A percentile compares a stretch with the other conserved stretches of the same genome.
These are phyloP conservation scores for Psilocybe cubensis DNA, from an alignment of 768 basidiomycete species.

Conservation along the genomic window DNA sequence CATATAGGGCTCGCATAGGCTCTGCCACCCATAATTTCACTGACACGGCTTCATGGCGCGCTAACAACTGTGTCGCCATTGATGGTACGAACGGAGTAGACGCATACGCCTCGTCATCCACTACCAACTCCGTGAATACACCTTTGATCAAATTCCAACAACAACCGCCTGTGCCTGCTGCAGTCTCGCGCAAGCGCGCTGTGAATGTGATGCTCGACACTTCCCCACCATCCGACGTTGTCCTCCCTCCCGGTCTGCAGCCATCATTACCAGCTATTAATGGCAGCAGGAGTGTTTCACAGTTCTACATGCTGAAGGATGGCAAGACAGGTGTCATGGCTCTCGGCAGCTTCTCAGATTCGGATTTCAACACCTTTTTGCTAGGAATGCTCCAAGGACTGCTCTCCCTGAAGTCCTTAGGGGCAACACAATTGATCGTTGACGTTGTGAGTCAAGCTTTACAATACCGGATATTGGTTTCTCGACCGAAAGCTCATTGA, in stretches of 20 bases:
- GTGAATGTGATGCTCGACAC: slow-evolving; percentile 57
- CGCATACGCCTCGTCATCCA: slow-evolving; percentile 26
- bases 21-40: slow-evolving; percentile 47
- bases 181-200: slow-evolving; percentile 36
- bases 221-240: slow-evolving; percentile 45
- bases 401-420: slow-evolving; percentile 48
- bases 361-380: slow-evolving; percentile 43
- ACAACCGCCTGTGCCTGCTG: slow-evolving; percentile 35
- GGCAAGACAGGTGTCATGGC: slow-evolving; percentile 60
- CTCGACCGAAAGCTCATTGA: background rate
- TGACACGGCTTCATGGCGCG: slow-evolving; percentile 51
- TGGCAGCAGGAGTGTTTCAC: slow-evolving; percentile 52
- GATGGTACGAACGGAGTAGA: slow-evolving; percentile 53
- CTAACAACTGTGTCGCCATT: slow-evolving; percentile 55
- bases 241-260: slow-evolving; percentile 39
- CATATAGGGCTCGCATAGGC: slow-evolving; percentile 59
- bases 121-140: slow-evolving; percentile 14
- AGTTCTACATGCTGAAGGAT: slow-evolving; percentile 58
- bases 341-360: slow-evolving; percentile 60
- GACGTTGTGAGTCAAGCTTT: slow-evolving; percentile 53
- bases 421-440: slow-evolving; percentile 58
- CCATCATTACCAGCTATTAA: slow-evolving; percentile 43
- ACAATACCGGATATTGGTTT: background rate
- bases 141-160: slow-evolving; percentile 44
- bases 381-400: slow-evolving; percentile 50